Base-by-base conservation (phyloP, 2,329 filamentous ascomycete species). In the Fusarium duplospermum region DNA sequence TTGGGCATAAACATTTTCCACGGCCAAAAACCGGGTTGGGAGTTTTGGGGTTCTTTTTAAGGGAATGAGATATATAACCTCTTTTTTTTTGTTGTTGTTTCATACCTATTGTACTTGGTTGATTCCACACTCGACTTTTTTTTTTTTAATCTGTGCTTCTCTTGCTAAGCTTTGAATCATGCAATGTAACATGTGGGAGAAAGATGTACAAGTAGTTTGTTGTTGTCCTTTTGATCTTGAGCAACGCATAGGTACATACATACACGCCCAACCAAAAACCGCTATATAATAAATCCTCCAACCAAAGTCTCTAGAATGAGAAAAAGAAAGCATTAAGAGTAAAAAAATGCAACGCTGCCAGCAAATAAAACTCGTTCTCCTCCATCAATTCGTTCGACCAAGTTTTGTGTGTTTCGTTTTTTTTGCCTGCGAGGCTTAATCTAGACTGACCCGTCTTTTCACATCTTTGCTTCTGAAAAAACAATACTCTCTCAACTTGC, bases 1-100 rank as follows among this genome's bases (percentile, higher is more conserved):
- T 70, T 59, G 72, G 72, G 59, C 66, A 63, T 67, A 29, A 29
- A n/a, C 47, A 52, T 52, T 63, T 73, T 75, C 65, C 72, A 36
- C 20, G 27, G 50, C 52, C 16, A 69, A 70, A 74, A 62, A 74
- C 56, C 69, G 33, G 58, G 59, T 59, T 64, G 65, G 72, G 66
- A 75, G 71, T 75, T 75, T 62, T 54, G 47, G 62, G 72, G 72
- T 29, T 27, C 22, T 50, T 72, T 60, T 50, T 63, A 42, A 54
- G 45, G 72, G 57, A 38, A 62, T 61, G 60, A 56, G 65, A 42
- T 58, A 56, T 63, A 47, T 72, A 74, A 62, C 50, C 36, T 61
- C 69, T 36, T 50, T 54, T 75, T 42, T 33, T 71, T 27, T 50
- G 29, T 33, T 54, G 11, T 54, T 27, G 54, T 36, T 58, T 36